phyloP scores from a whole-genome alignment of 106 monocot genomes.

The Allium fistulosum region DNA sequence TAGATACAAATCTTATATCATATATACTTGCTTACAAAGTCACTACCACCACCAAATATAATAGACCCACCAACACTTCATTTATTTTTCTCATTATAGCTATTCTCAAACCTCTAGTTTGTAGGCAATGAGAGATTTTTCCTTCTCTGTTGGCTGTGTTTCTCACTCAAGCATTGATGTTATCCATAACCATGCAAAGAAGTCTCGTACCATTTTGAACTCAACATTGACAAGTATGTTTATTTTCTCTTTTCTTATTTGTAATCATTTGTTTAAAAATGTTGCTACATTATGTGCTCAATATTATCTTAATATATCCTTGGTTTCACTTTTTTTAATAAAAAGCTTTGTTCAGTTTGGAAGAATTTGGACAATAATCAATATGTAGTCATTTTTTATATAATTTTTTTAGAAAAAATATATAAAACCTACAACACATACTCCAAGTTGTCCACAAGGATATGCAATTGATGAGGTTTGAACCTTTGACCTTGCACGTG shows the following conservation, averaged over 20 bases:
- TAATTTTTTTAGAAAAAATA: too few species aligned
- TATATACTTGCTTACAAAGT: constrained; percentile 39
- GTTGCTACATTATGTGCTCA: too few species aligned
- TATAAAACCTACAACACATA: too few species aligned
- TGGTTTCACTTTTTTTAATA: too few species aligned
- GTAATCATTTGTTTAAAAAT: too few species aligned
- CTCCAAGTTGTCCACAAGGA: too few species aligned
- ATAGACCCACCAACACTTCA: constrained; percentile 12
- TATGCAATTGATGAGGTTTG: too few species aligned
- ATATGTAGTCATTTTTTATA: constrained; percentile 4
- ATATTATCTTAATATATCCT: too few species aligned
- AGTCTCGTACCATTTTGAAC: constrained; percentile 16
- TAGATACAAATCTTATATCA: constrained; percentile 13
- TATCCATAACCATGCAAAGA: constrained; percentile 25
- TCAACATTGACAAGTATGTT: not conserved
- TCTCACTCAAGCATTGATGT: constrained; percentile 64
- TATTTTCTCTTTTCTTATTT: too few species aligned
- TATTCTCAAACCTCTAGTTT: not conserved
- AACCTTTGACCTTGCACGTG: too few species aligned
- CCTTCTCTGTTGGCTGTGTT: constrained; percentile 67
- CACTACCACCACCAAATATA: constrained; percentile 21
- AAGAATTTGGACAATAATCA: too few species aligned
- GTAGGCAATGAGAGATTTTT: constrained; percentile 34
- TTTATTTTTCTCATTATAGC: constrained; percentile 2
- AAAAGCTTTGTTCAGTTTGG: too few species aligned